Base-by-base conservation (phyloP, 768 basidiomycete species). In the Peribolospora baueri region DNA sequence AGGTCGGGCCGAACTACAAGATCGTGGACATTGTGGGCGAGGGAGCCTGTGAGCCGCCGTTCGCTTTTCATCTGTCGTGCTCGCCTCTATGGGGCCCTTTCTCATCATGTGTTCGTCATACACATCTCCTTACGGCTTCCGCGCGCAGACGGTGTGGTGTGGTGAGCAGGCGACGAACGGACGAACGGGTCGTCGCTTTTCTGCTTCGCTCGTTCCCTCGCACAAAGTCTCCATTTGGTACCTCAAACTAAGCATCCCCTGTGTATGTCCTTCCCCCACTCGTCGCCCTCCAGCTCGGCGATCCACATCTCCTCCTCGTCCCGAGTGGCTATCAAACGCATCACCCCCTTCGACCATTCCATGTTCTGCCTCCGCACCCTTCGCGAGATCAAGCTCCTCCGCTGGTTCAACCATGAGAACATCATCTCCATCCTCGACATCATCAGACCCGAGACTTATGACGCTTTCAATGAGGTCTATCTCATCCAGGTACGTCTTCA, bases 301-400 rank as follows among this genome's bases (percentile, higher is more conserved):
- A 71, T 88, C 3, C 88, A 97, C 65, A 67, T 77, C 58, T 80
- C 85, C 2, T 84, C 82, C 53, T 79, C 80, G 53, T 81, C 84
- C 57, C 86, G 86, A 68, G 91, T 97, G 58, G 90, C 90, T 54
- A 88, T 93, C 73, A 93, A 93, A 50, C 53, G 84, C 71, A 87
- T 93, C 69, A 79, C 82, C 0, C 87, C 87, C 5, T 93, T 91
- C 61, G 88, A 91, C 66, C 87, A 90, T 65, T 80, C 86, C 56
- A 86, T 91, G 84, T 90, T 88, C 70, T 85, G 84, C 65, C 73
- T 88, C 53, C 59, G 65, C 51, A 91, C 87, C n/a, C 71, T 93
- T 53, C 76, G 88, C 57, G 90, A 93, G 70, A 74, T 93, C 66
- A 91, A 93, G 70, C 72, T 93, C 52, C 62, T 69, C 5, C 55